Percentiles rank a stretch among this genome's conserved stretches.
Conservation (phyloP, 148 eudicot species). For the Arbutus unedo region DNA sequence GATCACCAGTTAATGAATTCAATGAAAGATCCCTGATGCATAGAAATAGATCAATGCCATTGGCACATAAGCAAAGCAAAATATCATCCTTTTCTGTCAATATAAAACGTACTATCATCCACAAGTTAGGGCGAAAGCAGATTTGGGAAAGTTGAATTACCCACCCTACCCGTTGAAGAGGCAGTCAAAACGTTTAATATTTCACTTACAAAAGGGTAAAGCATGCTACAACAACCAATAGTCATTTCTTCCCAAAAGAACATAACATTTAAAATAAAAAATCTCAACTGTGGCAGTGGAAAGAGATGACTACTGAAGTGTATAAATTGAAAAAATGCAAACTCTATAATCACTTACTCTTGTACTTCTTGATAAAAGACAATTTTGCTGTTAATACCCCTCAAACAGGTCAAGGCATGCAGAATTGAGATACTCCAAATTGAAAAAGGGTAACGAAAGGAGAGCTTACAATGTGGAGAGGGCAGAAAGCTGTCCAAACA, state of each 20-base stretch:
- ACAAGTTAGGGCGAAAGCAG: not conserved
- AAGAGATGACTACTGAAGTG: not conserved
- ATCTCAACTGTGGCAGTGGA: not conserved
- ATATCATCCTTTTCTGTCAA: not conserved
- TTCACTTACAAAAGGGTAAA: not conserved
- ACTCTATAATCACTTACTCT: not conserved
- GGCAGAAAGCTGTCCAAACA: constrained; percentile 52
- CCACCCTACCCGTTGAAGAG: constrained; percentile 1
- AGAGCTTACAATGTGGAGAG: constrained; percentile 69
- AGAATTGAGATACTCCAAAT: constrained; percentile 1
- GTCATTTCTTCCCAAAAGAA: not conserved
- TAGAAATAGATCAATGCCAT: constrained; percentile 14
- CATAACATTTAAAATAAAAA: not conserved
- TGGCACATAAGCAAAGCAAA: not conserved
- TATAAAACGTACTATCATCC: not conserved
- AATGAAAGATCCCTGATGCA: constrained; percentile 72
- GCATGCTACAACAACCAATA: not conserved
- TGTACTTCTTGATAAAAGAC: not conserved
- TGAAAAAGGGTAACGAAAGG: constrained; percentile 2
- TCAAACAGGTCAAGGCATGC: not conserved
- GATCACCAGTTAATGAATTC: constrained; percentile 67
- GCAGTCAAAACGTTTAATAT: not conserved
- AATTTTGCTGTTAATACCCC: not conserved
- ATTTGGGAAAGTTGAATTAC: constrained; percentile 2
- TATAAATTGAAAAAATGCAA: not conserved